phyloP scores from a whole-genome alignment of 345 rosid species.

The Acer saccharum region DNA sequence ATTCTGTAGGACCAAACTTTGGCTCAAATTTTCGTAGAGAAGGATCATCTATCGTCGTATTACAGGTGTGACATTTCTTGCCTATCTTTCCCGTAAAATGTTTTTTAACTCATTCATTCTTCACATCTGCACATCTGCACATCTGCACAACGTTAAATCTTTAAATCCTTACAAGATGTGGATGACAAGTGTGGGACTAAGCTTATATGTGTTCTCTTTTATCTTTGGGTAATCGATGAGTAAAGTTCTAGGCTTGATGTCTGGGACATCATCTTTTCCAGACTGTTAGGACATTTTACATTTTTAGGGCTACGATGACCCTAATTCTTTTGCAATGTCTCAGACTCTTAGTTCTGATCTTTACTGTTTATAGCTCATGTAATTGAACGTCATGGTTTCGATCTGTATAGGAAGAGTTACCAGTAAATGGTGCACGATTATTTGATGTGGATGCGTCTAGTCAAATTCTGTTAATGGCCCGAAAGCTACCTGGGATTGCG shows the following conservation, averaged over 20 bases:
- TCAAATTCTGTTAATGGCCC: conserved; percentile 56
- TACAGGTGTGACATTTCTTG: conserved; percentile 49
- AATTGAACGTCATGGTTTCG: conserved; percentile 14
- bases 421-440: conserved; percentile 73
- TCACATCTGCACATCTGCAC: not conserved
- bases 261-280: not conserved
- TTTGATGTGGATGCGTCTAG: conserved; percentile 65
- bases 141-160: not conserved
- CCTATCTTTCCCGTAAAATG: not conserved
- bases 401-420: conserved; percentile 47
- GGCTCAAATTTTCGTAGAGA: conserved; percentile 32
- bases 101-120: conserved; percentile 4
- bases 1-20: conserved; percentile 30
- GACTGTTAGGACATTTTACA: not conserved
- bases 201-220: not conserved
- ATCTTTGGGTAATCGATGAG: not conserved
- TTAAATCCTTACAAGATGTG: not conserved
- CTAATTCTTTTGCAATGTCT: not conserved
- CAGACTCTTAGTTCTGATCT: not conserved
- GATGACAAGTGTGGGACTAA: not conserved
- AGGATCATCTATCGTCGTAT: conserved; percentile 45
- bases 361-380: not conserved
- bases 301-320: not conserved
- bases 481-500: conserved; percentile 60
- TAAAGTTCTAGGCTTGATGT: not conserved